Conservation (phyloP, 2,329 filamentous ascomycete genomes). For the Fusarium floridanum region DNA sequence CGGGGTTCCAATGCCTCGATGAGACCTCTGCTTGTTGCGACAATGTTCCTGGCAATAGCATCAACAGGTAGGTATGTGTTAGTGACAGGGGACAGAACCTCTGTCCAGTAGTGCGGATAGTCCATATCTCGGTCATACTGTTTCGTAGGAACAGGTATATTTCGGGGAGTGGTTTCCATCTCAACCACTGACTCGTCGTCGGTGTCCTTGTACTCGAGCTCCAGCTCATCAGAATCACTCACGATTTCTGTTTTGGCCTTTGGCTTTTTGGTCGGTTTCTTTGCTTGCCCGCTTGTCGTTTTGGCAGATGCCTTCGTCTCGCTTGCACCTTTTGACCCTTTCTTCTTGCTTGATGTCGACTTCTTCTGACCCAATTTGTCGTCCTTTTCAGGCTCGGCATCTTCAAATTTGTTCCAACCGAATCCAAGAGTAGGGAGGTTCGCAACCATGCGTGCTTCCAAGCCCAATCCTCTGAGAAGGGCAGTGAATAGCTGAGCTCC, state of each 20-base stretch:
- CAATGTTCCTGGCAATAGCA: constrained; percentile 74
- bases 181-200: constrained; percentile 73
- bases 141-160: constrained; percentile 53
- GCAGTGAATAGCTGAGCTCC: constrained; percentile 92
- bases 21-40: constrained; percentile 80
- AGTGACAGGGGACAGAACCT: constrained; percentile 85
- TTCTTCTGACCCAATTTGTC: constrained; percentile 11
- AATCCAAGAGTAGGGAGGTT: constrained; percentile 90
- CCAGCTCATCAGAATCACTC: constrained; percentile 62
- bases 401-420: constrained; percentile 89
- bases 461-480: constrained; percentile 80
- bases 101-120: constrained; percentile 93
- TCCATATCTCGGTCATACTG: constrained; percentile 81
- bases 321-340: not conserved
- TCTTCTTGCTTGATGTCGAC: constrained; percentile 16
- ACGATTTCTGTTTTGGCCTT: constrained; percentile 24
- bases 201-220: constrained; percentile 59
- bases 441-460: constrained; percentile 86
- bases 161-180: constrained; percentile 59
- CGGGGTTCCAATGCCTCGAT: constrained; percentile 84
- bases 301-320: constrained; percentile 11
- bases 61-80: constrained; percentile 85
- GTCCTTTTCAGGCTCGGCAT: constrained; percentile 70
- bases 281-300: constrained; percentile 33
- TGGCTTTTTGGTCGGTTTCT: constrained; percentile 25